Percentiles rank a stretch among this genome's conserved stretches.
phyloP scores from a whole-genome alignment of 2,329 filamentous ascomycete genomes.

The Ophiocordyceps australis region DNA sequence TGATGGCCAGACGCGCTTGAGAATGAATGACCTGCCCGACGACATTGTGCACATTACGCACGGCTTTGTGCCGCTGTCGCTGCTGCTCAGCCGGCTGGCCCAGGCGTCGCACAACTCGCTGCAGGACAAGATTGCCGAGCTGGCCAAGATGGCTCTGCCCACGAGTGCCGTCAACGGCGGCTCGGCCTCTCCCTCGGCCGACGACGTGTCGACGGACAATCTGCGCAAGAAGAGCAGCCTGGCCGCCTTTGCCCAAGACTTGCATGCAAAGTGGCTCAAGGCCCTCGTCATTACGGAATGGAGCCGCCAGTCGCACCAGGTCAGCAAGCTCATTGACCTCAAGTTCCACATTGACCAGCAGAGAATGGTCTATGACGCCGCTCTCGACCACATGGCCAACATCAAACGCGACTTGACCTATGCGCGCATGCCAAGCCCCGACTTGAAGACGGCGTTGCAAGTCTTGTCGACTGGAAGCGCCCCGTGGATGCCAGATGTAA shows the following conservation, averaged over 20 bases:
- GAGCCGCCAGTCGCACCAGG: slow-evolving; percentile 61
- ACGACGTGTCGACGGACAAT: slow-evolving; percentile 47
- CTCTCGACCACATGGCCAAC: slow-evolving; percentile 45
- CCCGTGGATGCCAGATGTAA: slow-evolving; percentile 61
- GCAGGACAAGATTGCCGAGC: slow-evolving; percentile 46
- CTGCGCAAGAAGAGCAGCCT: slow-evolving; percentile 58
- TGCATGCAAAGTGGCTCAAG: slow-evolving; percentile 83
- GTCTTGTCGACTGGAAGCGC: slow-evolving; percentile 64
- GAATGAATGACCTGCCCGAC: slow-evolving; percentile 40
- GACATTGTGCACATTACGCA: slow-evolving; percentile 55
- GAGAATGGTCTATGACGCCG: slow-evolving; percentile 37
- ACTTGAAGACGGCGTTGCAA: slow-evolving; percentile 77
- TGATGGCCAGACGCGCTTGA: background rate
- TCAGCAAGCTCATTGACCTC: slow-evolving; percentile 79
- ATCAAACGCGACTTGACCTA: slow-evolving; percentile 55
- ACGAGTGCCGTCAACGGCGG: slow-evolving; percentile 31
- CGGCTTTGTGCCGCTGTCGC: slow-evolving; percentile 58
- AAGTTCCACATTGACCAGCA: slow-evolving; percentile 54
- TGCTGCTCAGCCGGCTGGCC: slow-evolving; percentile 58
- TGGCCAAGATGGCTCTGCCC: slow-evolving; percentile 50
- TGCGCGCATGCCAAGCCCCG: slow-evolving; percentile 72
- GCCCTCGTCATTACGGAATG: slow-evolving; percentile 79
- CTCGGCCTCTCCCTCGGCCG: slow-evolving; percentile 14
- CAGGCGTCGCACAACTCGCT: slow-evolving; percentile 73
- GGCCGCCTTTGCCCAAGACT: slow-evolving; percentile 60